A percentile compares a stretch with the other conserved stretches of the same genome.
phyloP scores from a whole-genome alignment of 768 basidiomycete genomes.

The Tephrocybe sp. region DNA sequence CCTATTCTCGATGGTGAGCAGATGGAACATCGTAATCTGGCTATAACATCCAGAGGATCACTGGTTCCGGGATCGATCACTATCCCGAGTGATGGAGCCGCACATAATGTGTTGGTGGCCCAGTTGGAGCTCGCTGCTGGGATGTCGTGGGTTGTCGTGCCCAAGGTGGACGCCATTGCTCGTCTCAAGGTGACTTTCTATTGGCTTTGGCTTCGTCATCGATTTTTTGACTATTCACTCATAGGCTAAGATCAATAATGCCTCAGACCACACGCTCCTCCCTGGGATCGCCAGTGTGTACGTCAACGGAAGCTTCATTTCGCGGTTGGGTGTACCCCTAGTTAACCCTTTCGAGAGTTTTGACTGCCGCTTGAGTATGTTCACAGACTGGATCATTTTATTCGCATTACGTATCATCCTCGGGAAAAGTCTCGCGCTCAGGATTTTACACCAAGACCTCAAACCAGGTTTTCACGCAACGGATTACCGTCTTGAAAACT shows the following conservation, averaged over 20 bases:
- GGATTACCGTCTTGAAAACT: conserved; percentile 38
- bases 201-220: neutral
- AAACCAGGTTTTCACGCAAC: conserved; percentile 32
- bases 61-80: conserved; percentile 39
- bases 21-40: conserved; percentile 19
- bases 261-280: conserved; percentile 52
- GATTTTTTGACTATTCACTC: neutral
- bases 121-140: conserved; percentile 34
- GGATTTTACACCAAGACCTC: conserved; percentile 35
- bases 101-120: conserved; percentile 42
- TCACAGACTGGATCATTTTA: conserved; percentile 37
- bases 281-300: conserved; percentile 49
- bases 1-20: neutral
- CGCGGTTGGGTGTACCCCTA: conserved; percentile 41
- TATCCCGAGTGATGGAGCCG: conserved; percentile 38
- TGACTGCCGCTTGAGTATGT: conserved; percentile 46
- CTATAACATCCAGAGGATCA: conserved; percentile 38
- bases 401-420: conserved; percentile 41
- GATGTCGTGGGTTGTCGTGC: conserved; percentile 44
- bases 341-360: conserved; percentile 45
- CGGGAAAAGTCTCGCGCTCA: conserved; percentile 28
- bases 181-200: conserved; percentile 34
- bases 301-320: conserved; percentile 24
- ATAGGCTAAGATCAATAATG: conserved; percentile 51
- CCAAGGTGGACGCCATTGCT: conserved; percentile 35